These are phyloP conservation scores for Trichoderma koningiopsis DNA, from an alignment of 2,329 filamentous ascomycete genomes.

Conservation along the genomic window DNA sequence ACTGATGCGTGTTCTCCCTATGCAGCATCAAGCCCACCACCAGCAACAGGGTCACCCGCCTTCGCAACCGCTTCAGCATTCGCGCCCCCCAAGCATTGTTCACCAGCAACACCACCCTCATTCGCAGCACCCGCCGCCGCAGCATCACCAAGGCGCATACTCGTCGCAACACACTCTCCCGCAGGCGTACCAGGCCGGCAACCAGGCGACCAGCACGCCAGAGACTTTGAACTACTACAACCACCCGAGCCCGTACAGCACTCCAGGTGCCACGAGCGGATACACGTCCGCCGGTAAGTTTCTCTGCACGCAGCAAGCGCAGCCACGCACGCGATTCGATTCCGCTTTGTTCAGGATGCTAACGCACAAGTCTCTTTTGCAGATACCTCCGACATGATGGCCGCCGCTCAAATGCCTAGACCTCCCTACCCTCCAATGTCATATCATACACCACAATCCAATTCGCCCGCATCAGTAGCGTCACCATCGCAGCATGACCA, in stretches of 20 bases:
- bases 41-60: constrained; percentile 71
- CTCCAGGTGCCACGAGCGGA: constrained; percentile 76
- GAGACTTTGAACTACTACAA: constrained; percentile 73
- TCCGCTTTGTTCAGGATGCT: constrained; percentile 11
- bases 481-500: constrained; percentile 89
- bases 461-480: constrained; percentile 89
- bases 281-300: constrained; percentile 84
- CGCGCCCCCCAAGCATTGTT: constrained; percentile 71
- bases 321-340: constrained; percentile 23
- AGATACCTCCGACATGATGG: constrained; percentile 69
- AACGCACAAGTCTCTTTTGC: constrained; percentile 30
- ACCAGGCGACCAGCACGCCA: constrained; percentile 63
- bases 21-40: constrained; percentile 77
- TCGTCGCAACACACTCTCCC: constrained; percentile 66
- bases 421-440: constrained; percentile 82
- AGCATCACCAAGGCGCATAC: constrained; percentile 67
- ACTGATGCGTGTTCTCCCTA: constrained; percentile 64
- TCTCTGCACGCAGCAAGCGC: constrained; percentile 9
- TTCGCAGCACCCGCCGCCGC: constrained; percentile 61
- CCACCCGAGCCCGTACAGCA: constrained; percentile 81
- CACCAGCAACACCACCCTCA: constrained; percentile 70
- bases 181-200: constrained; percentile 68
- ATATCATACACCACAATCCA: constrained; percentile 93
- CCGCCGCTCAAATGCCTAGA: constrained; percentile 68
- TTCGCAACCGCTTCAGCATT: constrained; percentile 68